Evolutionary conservation across 768 basidiomycete species (phyloP), one percentile per base, ranked within the genome.

Genomic region (Chalciporus piperatus): DNA sequence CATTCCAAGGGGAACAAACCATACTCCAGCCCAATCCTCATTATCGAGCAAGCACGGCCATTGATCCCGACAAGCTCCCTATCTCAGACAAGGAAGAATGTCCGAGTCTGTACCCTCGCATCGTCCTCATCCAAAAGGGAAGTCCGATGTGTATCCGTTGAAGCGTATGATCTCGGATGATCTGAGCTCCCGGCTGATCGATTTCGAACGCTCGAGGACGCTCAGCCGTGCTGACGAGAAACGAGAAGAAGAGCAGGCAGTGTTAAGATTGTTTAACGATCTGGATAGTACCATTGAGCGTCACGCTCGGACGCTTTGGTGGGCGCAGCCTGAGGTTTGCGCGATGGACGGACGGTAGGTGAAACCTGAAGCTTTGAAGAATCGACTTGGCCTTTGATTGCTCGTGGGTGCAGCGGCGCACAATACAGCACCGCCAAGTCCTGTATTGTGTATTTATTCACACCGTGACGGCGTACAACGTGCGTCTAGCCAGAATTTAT

Each of bases 111-210:
- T 71, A 65, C 50, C 46, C 58, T 7, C 73, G 75, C 27, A 81
- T 80, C 57, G 65, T 79, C 41, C 59, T 80, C 27, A 58, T 70
- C 16, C 78, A 80, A 47, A 59, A 58, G 0, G 77, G 78, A 3
- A 74, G 73, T 20, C 67, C 76, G 39, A 67, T 65, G 8, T 56
- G n/a, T 62, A 51, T n/a, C 66, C 58, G 30, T 7, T 55, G 27
- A 16, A 50, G 7, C 45, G 63, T n/a, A 0, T 28, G 4, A 0
- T 0, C 1, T 19, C 48, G 11, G 45, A 62, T 8, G 56, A 66
- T 50, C 28, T n/a, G 25, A 70, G 74, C 43, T 81, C 77, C 57
- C 72, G 79, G 20, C 45, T 81, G 53, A 78, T 81, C 47, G 80
- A 81, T 57, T 79, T 80, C 35, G 80, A 79, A 12, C 69, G 78